These are phyloP conservation scores for Dissophora ornata DNA, from an alignment of 192 early-diverging fungal species.

Conservation along the genomic window DNA sequence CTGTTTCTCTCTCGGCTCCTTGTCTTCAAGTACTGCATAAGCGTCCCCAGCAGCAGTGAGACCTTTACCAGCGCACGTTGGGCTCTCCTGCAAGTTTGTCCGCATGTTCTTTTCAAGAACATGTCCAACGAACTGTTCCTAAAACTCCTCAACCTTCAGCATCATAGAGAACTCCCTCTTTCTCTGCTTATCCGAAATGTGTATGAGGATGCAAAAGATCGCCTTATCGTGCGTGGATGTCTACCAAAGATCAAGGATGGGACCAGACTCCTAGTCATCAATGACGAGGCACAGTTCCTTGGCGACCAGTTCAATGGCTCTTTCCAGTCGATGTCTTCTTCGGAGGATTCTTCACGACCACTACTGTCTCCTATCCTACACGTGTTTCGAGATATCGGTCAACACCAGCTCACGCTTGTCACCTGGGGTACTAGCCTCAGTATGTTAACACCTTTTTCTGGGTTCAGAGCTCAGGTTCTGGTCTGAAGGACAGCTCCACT, in stretches of 20 bases:
- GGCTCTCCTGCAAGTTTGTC: conserved; percentile 22
- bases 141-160: conserved; percentile 1
- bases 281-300: conserved; percentile 35
- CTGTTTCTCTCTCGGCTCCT: conserved; percentile 21
- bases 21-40: conserved; percentile 22
- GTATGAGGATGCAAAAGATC: conserved; percentile 4
- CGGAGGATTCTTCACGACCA: conserved; percentile 3
- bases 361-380: conserved; percentile 1
- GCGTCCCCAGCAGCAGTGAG: conserved; percentile 4
- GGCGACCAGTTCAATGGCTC: conserved; percentile 25
- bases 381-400: conserved; percentile 27
- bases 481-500: conserved; percentile 31
- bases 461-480: conserved; percentile 39
- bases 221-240: conserved; percentile 11
- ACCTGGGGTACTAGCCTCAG: conserved; percentile 11
- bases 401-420: conserved; percentile 17
- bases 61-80: conserved; percentile 11
- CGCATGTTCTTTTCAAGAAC: conserved; percentile 14
- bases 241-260: conserved; percentile 12
- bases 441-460: conserved; percentile 29
- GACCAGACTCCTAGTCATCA: conserved; percentile 24
- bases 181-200: not conserved
- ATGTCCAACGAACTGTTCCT: conserved; percentile 6
- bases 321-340: conserved; percentile 32
- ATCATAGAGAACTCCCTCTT: not conserved